phyloP scores from a whole-genome alignment of 169 alveolate genomes.

The Perkinsus chesapeaki region DNA sequence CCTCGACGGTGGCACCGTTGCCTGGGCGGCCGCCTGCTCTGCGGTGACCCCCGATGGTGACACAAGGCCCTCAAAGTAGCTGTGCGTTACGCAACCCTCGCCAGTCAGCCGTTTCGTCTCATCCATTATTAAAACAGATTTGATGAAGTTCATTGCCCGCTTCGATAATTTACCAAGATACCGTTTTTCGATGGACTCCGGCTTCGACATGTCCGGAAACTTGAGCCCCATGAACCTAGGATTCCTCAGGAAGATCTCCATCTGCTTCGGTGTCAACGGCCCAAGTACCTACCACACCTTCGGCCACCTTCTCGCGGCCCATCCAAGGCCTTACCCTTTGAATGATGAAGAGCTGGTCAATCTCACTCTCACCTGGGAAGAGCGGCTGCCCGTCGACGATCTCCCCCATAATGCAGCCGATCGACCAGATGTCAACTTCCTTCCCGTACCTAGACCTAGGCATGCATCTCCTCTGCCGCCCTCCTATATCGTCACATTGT shows the following conservation, averaged over 20 bases:
- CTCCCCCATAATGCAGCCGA: slow-evolving; percentile 89
- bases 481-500: slow-evolving; percentile 49
- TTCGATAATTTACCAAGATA: slow-evolving; percentile 55
- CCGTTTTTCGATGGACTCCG: slow-evolving; percentile 64
- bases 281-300: not conserved
- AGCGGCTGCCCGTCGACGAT: slow-evolving; percentile 85
- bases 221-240: slow-evolving; percentile 56
- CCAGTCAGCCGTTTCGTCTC: not conserved
- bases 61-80: not conserved
- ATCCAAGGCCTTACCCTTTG: slow-evolving; percentile 11
- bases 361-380: slow-evolving; percentile 79
- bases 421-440: slow-evolving; percentile 96
- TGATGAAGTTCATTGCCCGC: slow-evolving; percentile 54
- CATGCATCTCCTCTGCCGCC: too few relatives aligned
- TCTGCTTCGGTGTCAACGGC: slow-evolving; percentile 47
- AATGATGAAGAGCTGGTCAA: slow-evolving; percentile 39
- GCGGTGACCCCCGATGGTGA: not conserved
- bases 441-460: slow-evolving; percentile 87
- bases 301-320: not conserved
- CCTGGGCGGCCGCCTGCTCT: not conserved
- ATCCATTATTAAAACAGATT: slow-evolving; percentile 52
- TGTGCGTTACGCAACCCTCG: not conserved
- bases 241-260: slow-evolving; percentile 61
- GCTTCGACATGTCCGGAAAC: slow-evolving; percentile 56
- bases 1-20: not conserved